Evolutionary conservation across 495 filamentous ascomycete species (phyloP).

Genomic region (Aspergillus egyptiacus): DNA sequence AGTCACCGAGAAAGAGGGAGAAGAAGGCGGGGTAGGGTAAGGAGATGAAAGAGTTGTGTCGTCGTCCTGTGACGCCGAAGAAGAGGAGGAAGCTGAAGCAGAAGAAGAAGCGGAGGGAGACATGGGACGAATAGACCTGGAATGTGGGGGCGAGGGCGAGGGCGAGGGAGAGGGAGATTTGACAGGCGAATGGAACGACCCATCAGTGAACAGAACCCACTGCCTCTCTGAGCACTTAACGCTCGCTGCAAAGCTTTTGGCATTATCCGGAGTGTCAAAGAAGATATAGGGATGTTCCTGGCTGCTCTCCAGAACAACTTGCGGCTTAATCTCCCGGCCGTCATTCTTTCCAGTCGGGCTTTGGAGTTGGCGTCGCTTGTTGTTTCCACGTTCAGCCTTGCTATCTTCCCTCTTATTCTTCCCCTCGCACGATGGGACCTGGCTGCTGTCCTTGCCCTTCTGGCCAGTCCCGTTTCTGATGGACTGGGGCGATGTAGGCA

Average conservation of each 20-base stretch:
- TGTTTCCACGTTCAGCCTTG: neutral
- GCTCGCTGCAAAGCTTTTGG: neutral
- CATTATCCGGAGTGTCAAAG: neutral
- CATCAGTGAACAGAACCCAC: neutral
- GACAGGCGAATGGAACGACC: neutral
- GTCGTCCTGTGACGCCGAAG: neutral
- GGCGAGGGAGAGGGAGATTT: neutral
- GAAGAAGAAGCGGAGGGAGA: neutral
- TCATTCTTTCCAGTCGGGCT: neutral
- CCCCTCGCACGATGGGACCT: neutral
- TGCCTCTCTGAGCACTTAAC: neutral
- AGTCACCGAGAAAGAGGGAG: neutral
- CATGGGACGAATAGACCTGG: neutral
- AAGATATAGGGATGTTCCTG: neutral
- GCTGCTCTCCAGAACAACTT: neutral
- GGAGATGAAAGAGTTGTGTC: too few species aligned
- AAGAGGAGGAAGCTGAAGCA: neutral
- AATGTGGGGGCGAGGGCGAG: neutral
- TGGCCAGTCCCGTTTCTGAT: too few species aligned
- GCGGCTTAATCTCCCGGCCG: neutral
- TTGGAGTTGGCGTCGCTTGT: neutral
- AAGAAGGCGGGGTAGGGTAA: neutral
- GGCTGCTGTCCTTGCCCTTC: neutral
- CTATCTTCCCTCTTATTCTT: neutral
- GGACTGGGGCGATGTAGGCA: too few species aligned